Percentiles rank a stretch among this genome's conserved stretches.
phyloP scores from a whole-genome alignment of 208 protist species.

The Leishmania gerbilli region DNA sequence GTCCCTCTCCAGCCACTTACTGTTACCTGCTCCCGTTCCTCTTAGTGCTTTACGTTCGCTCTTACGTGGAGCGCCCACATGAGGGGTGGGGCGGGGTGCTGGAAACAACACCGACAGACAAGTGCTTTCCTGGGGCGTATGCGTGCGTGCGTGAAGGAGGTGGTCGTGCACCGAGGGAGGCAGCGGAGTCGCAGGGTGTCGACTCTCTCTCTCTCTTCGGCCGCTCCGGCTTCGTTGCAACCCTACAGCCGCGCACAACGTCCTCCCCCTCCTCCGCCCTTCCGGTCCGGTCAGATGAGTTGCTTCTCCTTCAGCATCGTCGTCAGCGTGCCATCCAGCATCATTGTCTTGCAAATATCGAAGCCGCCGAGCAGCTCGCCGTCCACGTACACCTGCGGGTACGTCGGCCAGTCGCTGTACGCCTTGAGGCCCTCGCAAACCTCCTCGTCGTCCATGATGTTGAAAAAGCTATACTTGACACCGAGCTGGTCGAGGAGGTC shows the following conservation, averaged over 20 bases:
- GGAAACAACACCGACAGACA: not conserved
- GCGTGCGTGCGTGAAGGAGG: not conserved
- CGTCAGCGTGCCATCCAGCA: constrained; percentile 70
- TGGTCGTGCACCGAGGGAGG: not conserved
- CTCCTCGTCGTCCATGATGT: constrained; percentile 90
- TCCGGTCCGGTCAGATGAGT: constrained; percentile 34
- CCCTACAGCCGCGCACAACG: not conserved
- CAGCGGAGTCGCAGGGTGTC: not conserved
- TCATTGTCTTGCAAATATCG: constrained; percentile 88
- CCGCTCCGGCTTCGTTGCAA: not conserved
- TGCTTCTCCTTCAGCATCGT: constrained; percentile 81
- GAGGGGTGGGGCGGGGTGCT: not conserved
- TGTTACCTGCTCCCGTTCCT: not conserved
- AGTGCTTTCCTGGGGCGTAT: not conserved
- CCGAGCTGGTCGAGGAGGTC: constrained; percentile 79
- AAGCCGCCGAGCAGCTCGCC: constrained; percentile 91
- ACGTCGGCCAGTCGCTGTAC: constrained; percentile 94
- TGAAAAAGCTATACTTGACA: constrained; percentile 84
- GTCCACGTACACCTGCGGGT: constrained; percentile 93
- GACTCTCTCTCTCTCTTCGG: not conserved
- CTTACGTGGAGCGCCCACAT: not conserved
- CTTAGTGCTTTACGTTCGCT: not conserved
- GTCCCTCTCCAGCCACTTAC: not conserved
- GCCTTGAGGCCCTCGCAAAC: constrained; percentile 89
- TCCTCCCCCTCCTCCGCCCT: not conserved